phyloP scores from a whole-genome alignment of 2,329 filamentous ascomycete species.

The Ophiocordyceps camponoti-rufipedis region DNA sequence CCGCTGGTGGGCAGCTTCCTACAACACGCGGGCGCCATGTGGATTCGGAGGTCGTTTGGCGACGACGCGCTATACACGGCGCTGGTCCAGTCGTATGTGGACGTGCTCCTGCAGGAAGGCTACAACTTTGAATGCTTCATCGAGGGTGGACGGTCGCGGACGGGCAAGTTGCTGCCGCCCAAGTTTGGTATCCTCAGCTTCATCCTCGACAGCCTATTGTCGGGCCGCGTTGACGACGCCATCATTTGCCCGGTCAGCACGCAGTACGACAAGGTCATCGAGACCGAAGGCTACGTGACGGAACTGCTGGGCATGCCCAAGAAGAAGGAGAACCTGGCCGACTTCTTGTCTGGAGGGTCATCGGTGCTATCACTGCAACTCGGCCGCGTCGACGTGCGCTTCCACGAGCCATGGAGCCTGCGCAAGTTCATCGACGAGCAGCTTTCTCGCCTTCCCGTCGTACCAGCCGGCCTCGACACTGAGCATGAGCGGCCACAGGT shows the following conservation, averaged over 20 bases:
- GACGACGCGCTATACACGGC: slow-evolving; percentile 82
- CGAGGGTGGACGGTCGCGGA: slow-evolving; percentile 81
- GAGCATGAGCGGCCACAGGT: slow-evolving; percentile 28
- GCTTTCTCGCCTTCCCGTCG: slow-evolving; percentile 30
- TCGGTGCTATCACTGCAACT: slow-evolving; percentile 78
- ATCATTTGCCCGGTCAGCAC: slow-evolving; percentile 93
- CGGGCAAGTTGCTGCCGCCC: slow-evolving; percentile 80
- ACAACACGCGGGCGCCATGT: slow-evolving; percentile 95
- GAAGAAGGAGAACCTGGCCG: slow-evolving; percentile 79
- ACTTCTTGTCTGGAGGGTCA: slow-evolving; percentile 70
- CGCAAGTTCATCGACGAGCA: slow-evolving; percentile 67
- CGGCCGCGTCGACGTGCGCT: slow-evolving; percentile 84
- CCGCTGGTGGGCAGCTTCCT: slow-evolving; percentile 77
- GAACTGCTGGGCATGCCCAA: slow-evolving; percentile 90
- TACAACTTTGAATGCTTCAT: slow-evolving; percentile 97
- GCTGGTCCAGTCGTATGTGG: slow-evolving; percentile 91
- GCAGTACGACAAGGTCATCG: slow-evolving; percentile 97
- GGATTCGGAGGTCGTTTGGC: slow-evolving; percentile 81
- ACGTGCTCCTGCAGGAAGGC: slow-evolving; percentile 74
- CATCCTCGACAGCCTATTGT: slow-evolving; percentile 75
- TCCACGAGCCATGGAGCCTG: slow-evolving; percentile 91
- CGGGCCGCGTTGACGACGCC: slow-evolving; percentile 72
- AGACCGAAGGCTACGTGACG: slow-evolving; percentile 90
- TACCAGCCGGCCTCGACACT: slow-evolving; percentile 23
- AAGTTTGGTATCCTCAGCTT: slow-evolving; percentile 94